Base-by-base conservation (phyloP, 441 rosid genomes). In the Erysimum pusillum region DNA sequence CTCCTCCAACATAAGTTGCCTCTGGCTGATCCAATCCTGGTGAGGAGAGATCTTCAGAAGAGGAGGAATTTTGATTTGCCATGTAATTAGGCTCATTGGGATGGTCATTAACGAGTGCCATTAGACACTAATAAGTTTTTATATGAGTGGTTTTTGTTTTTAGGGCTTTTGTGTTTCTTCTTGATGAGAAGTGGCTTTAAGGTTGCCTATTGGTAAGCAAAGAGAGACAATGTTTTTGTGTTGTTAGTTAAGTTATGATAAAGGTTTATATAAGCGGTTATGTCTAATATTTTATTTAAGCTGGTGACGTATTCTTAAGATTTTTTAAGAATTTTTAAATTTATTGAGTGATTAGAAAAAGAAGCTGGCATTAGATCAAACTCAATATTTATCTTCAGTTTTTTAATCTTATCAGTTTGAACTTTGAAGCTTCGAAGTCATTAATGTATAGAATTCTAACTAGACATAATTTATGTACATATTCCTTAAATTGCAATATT, bases 61-160 rank as follows among this genome's bases (percentile, higher is more conserved):
- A 83, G 34, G 71, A 48, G 7, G 76, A 79, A 6, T 76, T 57
- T 53, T 73, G 78, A 53, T 64, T 80, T 73, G 61, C 39, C 41
- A 69, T 76, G 74, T 81, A 76, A 35, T 59, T 70, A 66, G 79
- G 15, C 76, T 81, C 83, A 73, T 67, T 63, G 61, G 63, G 70
- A 64, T 66, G 77, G 42, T 81, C 82, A 49, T 82, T 80, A 77
- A 83, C 83, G 75, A 85, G 86, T 80, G 91, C 88, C 92, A 90
- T 83, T 79, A 38, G 64, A 80, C 41, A 54, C 65, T 69, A 53
- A 71, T 77, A 31, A 57, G 71, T 38, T 41, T 67, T 38, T 41
- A 58, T 44, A 39, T 11, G 54, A 34, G 22, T 54, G 22, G 14
- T 15, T 32, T 14, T 34, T 22, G 36, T 8, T 36, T 38, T 25